Base-by-base conservation (phyloP, 192 early-diverging fungal species). In the Coemansia sp. region DNA sequence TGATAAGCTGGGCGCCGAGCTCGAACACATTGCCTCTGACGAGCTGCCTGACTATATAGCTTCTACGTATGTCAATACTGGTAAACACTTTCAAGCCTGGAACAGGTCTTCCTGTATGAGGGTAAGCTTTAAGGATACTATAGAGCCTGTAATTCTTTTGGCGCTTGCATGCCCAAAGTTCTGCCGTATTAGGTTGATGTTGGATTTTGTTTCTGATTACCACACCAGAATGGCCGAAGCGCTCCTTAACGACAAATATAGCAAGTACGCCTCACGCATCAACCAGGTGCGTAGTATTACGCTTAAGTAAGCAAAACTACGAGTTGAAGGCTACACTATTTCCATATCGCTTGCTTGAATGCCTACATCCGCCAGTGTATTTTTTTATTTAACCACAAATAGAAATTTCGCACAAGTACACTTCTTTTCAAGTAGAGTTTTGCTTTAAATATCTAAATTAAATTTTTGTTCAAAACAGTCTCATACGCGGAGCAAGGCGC, bases 401-500 rank as follows among this genome's bases (percentile, higher is more conserved):
- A 11, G 11, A 10, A 50, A 8, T 23, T 1, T 1, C 4, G 0
- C 48, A 4, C 9, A 19, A 25, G 21, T 23, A 51, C 48, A 17
- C 17, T 51, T 51, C 11, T 23, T 9, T 58, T 27, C 46, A 50
- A 50, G 19, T 50, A 21, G n/a, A 7, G 10, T 9, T 50, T 2
- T 23, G 21, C 46, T 21, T 50, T 50, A 21, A 36, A 36, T 36
- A n/a, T 50, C n/a, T 19, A 48, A n/a, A 23, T 23, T 21, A 53
- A 29, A 27, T 53, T 34, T 1, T 34, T 34, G 32, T 34, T 7
- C 32, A 34, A 34, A 34, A 36, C 6, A 5, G 29, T 15, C 4
- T 61, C 37, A 61, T 19, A 23, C 68, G 39, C 84, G 74, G 15
- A 94, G 77, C 55, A 94, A 76, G 25, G 86, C 85, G 7, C 86